Evolutionary conservation across 192 early-diverging fungal species (phyloP).

Genomic region (Ramicandelaber brevisporus): DNA sequence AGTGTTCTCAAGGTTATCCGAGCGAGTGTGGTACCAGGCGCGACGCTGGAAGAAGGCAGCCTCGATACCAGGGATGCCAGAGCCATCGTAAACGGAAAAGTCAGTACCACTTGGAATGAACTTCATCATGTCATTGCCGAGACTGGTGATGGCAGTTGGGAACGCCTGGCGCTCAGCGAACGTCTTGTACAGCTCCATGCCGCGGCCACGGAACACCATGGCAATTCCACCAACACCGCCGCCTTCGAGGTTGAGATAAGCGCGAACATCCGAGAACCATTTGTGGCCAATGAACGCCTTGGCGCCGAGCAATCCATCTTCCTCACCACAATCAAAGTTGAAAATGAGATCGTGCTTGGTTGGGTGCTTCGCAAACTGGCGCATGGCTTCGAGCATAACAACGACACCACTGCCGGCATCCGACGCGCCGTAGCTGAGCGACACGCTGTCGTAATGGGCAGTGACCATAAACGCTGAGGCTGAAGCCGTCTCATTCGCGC

Average conservation of each 20-base stretch:
- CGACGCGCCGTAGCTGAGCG: conserved; percentile 38
- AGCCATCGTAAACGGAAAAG: conserved; percentile 24
- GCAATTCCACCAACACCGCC: conserved; percentile 44
- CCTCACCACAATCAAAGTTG: conserved; percentile 50
- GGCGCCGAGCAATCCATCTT: conserved; percentile 33
- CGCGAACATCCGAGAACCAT: conserved; percentile 31
- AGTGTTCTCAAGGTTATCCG: conserved; percentile 23
- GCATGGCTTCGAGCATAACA: conserved; percentile 32
- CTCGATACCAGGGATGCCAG: conserved; percentile 34
- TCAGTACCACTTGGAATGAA: conserved; percentile 39
- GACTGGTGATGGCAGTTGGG: too few relatives aligned
- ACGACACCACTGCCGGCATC: conserved; percentile 41
- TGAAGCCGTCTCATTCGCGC: too few relatives aligned
- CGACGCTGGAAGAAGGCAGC: conserved; percentile 35
- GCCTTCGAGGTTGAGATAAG: conserved; percentile 43
- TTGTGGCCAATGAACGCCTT: conserved; percentile 29
- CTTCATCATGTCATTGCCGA: conserved; percentile 36
- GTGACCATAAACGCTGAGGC: too few relatives aligned
- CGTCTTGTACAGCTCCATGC: conserved; percentile 12
- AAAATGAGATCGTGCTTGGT: conserved; percentile 31
- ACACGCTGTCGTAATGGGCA: conserved; percentile 45
- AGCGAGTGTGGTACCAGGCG: conserved; percentile 34
- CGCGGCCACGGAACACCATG: conserved; percentile 29
- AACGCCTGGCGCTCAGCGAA: conserved; percentile 8
- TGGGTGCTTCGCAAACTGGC: conserved; percentile 32